phyloP scores from a whole-genome alignment of 495 filamentous ascomycete genomes.

The Endocarpon pusillum region DNA sequence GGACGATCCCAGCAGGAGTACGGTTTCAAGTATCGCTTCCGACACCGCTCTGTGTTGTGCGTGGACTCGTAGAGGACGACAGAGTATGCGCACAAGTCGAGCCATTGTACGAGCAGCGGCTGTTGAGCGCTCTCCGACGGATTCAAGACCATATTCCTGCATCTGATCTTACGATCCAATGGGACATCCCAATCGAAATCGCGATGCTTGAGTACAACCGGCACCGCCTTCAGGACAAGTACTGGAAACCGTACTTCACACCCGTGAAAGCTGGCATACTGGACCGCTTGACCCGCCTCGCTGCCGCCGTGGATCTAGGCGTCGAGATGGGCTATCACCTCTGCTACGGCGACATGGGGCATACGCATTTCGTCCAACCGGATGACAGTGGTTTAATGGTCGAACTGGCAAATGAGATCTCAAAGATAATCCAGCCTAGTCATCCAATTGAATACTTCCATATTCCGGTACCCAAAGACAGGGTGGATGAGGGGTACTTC shows the following conservation, averaged over 20 bases:
- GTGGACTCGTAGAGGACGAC: slow-evolving; percentile 7
- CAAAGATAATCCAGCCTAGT: slow-evolving; percentile 2
- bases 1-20: slow-evolving; percentile 10
- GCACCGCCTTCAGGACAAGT: slow-evolving; percentile 1
- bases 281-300: slow-evolving; percentile 14
- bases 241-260: slow-evolving; percentile 18
- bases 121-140: slow-evolving; percentile 14
- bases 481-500: slow-evolving; percentile 17
- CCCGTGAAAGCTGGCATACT: slow-evolving; percentile 21
- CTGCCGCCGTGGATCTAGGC: slow-evolving; percentile 13
- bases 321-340: slow-evolving; percentile 26
- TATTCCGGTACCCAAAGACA: slow-evolving; percentile 24
- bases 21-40: slow-evolving; percentile 25
- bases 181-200: slow-evolving; percentile 23
- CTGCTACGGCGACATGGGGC: slow-evolving; percentile 27
- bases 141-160: slow-evolving; percentile 23
- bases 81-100: slow-evolving; percentile 9
- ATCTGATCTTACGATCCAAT: slow-evolving; percentile 26
- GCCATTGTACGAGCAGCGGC: slow-evolving; percentile 21
- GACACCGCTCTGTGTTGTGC: slow-evolving; percentile 12
- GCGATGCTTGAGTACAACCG: slow-evolving; percentile 16
- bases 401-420: slow-evolving; percentile 16
- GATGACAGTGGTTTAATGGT: slow-evolving; percentile 15
- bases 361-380: slow-evolving; percentile 27
- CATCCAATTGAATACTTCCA: slow-evolving; percentile 23